Conservation (phyloP, 2,329 filamentous ascomycete genomes). For the Arthrinium phaeospermum region DNA sequence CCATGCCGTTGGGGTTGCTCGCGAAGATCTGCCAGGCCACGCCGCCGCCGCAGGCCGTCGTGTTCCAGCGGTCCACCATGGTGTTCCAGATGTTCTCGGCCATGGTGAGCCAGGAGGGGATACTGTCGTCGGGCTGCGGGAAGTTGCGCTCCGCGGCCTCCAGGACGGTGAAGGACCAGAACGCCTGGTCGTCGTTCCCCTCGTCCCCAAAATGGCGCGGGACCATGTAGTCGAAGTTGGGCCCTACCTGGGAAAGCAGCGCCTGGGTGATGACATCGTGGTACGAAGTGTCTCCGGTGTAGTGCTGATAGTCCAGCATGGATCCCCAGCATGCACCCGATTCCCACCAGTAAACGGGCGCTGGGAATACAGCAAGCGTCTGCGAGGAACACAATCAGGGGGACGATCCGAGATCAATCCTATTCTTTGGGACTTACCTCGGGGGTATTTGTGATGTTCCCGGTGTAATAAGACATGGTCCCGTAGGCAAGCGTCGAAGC, state of each 20-base stretch:
- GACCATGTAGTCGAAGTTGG: constrained; percentile 65
- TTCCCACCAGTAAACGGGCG: constrained; percentile 69
- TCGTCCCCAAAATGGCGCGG: constrained; percentile 61
- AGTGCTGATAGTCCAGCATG: constrained; percentile 73
- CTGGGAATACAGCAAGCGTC: constrained; percentile 66
- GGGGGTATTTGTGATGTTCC: constrained; percentile 60
- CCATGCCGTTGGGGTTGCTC: constrained; percentile 74
- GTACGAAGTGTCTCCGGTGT: constrained; percentile 67
- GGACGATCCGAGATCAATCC: constrained; percentile 1
- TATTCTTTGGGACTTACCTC: constrained; percentile 38
- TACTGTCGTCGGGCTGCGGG: constrained; percentile 60
- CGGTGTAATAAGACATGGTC: constrained; percentile 68
- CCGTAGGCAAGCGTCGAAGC: constrained; percentile 65
- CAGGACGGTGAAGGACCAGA: constrained; percentile 73
- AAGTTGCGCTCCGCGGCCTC: constrained; percentile 73
- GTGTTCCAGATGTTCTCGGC: constrained; percentile 75
- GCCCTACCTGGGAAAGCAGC: constrained; percentile 63
- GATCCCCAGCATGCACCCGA: constrained; percentile 69
- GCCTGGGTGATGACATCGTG: constrained; percentile 64
- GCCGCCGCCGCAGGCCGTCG: constrained; percentile 70
- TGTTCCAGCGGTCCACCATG: constrained; percentile 74
- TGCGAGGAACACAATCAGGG: not conserved
- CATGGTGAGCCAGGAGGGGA: constrained; percentile 71
- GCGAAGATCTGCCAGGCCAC: constrained; percentile 83
- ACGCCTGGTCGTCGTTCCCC: constrained; percentile 78